These are phyloP conservation scores for Monosporozyma aquatica DNA, from an alignment of 805 yeast species.

Conservation along the genomic window DNA sequence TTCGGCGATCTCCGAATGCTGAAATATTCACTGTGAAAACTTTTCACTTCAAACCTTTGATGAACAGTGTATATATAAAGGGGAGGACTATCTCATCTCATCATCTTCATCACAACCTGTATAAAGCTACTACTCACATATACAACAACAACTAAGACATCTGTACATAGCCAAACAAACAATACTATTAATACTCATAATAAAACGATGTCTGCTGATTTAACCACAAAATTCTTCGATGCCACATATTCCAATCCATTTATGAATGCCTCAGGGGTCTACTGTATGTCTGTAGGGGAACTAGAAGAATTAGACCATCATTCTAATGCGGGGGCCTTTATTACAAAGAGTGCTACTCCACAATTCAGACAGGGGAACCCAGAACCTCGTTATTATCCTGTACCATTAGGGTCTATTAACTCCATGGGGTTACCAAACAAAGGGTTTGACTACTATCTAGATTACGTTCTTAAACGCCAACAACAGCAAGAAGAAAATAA, in stretches of 20 bases:
- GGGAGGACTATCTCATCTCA: background rate
- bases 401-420: constrained; percentile 27
- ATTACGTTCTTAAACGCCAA: constrained; percentile 20
- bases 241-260: constrained; percentile 22
- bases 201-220: constrained; percentile 1
- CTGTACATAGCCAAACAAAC: no score
- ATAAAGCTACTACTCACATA: background rate
- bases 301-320: constrained; percentile 18
- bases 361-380: constrained; percentile 25
- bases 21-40: no score
- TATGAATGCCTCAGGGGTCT: constrained; percentile 30
- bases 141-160: no score
- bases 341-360: constrained; percentile 27
- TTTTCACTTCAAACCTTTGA: no score
- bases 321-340: constrained; percentile 23
- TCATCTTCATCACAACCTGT: background rate
- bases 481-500: constrained; percentile 1
- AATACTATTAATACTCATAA: background rate
- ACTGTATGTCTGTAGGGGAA: constrained; percentile 24
- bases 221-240: constrained; percentile 17
- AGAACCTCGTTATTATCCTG: constrained; percentile 26
- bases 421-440: constrained; percentile 29
- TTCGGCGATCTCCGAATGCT: no score
- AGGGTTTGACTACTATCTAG: constrained; percentile 25
- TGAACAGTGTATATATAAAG: no score